Evolutionary conservation across 495 filamentous ascomycete genomes (phyloP).

Genomic region (Thermochaetoides thermophila): DNA sequence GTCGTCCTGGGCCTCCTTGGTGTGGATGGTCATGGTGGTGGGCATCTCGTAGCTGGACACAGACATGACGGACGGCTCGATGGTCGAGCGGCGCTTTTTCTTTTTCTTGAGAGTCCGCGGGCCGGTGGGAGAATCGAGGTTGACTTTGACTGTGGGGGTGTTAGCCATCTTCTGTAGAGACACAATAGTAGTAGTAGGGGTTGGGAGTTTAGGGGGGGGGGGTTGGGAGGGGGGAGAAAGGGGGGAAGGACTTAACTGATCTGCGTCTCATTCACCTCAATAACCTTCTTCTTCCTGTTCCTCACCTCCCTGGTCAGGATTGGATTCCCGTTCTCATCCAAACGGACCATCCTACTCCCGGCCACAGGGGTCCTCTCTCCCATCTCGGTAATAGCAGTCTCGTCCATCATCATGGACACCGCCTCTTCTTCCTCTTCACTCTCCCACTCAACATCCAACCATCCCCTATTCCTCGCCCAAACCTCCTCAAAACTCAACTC

Average conservation of each 20-base stretch:
- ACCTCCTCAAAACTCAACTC: slow-evolving; percentile 88
- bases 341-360: slow-evolving; percentile 23
- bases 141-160: slow-evolving; percentile 60
- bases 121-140: slow-evolving; percentile 70
- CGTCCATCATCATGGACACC: slow-evolving; percentile 6
- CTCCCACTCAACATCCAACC: slow-evolving; percentile 60
- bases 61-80: too few relatives aligned
- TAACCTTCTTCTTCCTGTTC: slow-evolving; percentile 52
- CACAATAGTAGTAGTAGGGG: background rate
- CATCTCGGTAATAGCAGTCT: too few relatives aligned
- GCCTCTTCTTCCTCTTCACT: slow-evolving; percentile 20
- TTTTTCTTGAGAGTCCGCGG: slow-evolving; percentile 65
- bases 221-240: too few relatives aligned
- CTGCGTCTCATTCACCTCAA: slow-evolving; percentile 71
- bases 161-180: slow-evolving; percentile 4
- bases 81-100: slow-evolving; percentile 42
- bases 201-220: too few relatives aligned
- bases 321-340: slow-evolving; percentile 39
- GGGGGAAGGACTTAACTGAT: slow-evolving; percentile 46
- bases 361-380: too few relatives aligned
- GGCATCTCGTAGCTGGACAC: too few relatives aligned
- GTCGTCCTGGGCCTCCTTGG: slow-evolving; percentile 86
- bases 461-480: slow-evolving; percentile 62
- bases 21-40: slow-evolving; percentile 96
- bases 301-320: slow-evolving; percentile 20